phyloP scores from a whole-genome alignment of 2,329 filamentous ascomycete genomes.

The Grosmannia clavigera region DNA sequence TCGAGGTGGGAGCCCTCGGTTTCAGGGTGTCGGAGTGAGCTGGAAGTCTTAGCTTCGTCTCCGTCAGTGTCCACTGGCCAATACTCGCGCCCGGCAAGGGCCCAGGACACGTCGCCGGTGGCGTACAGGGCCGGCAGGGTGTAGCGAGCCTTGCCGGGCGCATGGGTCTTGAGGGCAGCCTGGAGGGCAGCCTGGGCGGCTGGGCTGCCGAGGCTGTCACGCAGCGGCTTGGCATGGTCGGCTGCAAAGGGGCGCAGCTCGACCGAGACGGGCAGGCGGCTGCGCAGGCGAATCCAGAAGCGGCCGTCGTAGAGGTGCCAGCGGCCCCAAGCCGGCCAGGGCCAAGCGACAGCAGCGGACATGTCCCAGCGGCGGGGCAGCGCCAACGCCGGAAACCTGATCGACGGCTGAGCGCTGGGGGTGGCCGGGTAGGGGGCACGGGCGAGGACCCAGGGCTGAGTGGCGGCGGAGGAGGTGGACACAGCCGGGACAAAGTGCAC shows the following conservation, averaged over 20 bases:
- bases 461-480: background rate
- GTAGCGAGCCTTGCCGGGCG: slow-evolving; percentile 42
- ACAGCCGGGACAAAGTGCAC: slow-evolving; percentile 31
- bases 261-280: slow-evolving; percentile 28
- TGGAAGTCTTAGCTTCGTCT: background rate
- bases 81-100: slow-evolving; percentile 10
- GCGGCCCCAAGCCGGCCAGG: slow-evolving; percentile 18
- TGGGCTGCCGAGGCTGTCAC: slow-evolving; percentile 24
- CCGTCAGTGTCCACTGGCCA: slow-evolving; percentile 2
- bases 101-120: slow-evolving; percentile 21
- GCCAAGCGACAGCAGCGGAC: slow-evolving; percentile 10
- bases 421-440: slow-evolving; percentile 14
- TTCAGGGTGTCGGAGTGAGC: background rate
- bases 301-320: slow-evolving; percentile 45
- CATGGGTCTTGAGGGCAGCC: slow-evolving; percentile 32
- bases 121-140: slow-evolving; percentile 43
- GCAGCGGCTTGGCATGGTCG: slow-evolving; percentile 34
- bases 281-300: slow-evolving; percentile 43
- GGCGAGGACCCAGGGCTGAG: slow-evolving; percentile 5
- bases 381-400: slow-evolving; percentile 10
- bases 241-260: slow-evolving; percentile 32
- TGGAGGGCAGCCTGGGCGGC: slow-evolving; percentile 20
- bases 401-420: background rate
- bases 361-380: slow-evolving; percentile 7
- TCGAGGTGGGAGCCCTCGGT: background rate